Evolutionary conservation across 345 rosid genomes (phyloP), one percentile per base, ranked within the genome.

Genomic region (Dipteronia sinensis): DNA sequence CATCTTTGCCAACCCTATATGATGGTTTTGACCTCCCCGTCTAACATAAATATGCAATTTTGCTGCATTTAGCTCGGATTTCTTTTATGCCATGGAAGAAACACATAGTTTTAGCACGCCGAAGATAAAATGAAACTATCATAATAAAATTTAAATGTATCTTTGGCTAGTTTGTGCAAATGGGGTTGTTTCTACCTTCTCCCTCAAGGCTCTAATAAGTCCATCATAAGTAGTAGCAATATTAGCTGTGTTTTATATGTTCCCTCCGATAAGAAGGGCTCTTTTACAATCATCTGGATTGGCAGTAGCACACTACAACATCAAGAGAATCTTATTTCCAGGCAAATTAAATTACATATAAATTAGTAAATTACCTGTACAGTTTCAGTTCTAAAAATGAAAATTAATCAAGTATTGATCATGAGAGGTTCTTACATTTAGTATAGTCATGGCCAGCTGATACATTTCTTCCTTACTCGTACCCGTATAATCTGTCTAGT

Each of bases 401-500:
- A 23, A n/a, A 49, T 59, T 8, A 8, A 34, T 34, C 8, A 59
- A 19, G 22, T 20, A 56, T 59, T 20, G n/a, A n/a, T n/a, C n/a
- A n/a, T n/a, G 9, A 20, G 64, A 10, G 58, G 58, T 4, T 53
- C 95, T 93, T 78, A 93, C 98, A 69, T 95, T 95, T 76, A 95
- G 82, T 58, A 95, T 93, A 73, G 92, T 97, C 88, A 97, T 91
- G 65, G 98, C 98, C 78, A 93, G 93, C 49, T 93, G 97, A 86
- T 91, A 80, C 27, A 94, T 97, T 81, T 94, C 98, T 73, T 93
- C 97, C 79, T 94, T 94, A 72, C 88, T 94, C 27, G 98, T 97
- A 71, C 97, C 98, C 76, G 98, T 98, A 80, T 95, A 95, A 84
- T 95, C 98, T 9, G 98, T 97, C 58, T 95, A 93, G 83, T 95